Conservation (phyloP, 2,329 filamentous ascomycete genomes). For the Colletotrichum sublineola region DNA sequence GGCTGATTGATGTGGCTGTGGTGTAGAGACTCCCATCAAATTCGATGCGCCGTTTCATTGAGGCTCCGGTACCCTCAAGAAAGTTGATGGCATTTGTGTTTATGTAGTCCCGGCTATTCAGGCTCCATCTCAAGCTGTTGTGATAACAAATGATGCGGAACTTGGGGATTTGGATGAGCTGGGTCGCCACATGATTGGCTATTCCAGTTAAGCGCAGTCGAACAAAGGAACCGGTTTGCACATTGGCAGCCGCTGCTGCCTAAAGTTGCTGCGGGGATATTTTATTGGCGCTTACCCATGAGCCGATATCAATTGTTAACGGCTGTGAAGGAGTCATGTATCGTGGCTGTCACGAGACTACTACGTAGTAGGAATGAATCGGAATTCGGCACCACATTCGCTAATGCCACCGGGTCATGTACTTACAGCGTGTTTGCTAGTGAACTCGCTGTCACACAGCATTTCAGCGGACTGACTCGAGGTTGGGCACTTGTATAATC, state of each 20-base stretch:
- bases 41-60: rapidly evolving
- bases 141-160: not conserved
- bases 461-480: too few species aligned
- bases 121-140: not conserved
- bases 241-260: not conserved
- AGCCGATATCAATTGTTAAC: not conserved
- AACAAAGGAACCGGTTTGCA: too few species aligned
- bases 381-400: too few species aligned
- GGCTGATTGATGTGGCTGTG: not conserved
- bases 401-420: too few species aligned
- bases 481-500: too few species aligned
- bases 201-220: not conserved
- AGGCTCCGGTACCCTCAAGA: not conserved
- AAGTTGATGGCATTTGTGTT: too few species aligned
- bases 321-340: not conserved
- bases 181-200: not conserved
- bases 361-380: too few species aligned
- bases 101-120: not conserved
- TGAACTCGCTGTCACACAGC: too few species aligned
- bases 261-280: not conserved
- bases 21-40: not conserved
- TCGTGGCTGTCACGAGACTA: not conserved
- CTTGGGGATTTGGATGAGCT: not conserved
- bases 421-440: too few species aligned
- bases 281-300: not conserved